Base-by-base conservation (phyloP, 1,139 yeast species). In the Geotrichum siamense region DNA sequence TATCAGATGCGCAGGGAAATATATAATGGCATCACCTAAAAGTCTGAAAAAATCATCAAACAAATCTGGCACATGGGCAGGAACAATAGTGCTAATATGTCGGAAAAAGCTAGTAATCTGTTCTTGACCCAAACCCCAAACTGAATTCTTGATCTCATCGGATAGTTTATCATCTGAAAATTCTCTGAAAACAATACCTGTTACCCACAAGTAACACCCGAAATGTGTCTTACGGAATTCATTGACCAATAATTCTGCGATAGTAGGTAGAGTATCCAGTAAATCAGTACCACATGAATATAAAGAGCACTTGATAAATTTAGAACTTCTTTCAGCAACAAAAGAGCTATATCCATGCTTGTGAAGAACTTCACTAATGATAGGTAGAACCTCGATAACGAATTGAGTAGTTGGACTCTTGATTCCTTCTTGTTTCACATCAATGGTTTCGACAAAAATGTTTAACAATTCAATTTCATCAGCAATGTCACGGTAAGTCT, bases 121-220 rank as follows among this genome's bases (percentile, higher is more conserved):
- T 22, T 69, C 65, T 39, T 66, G 58, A 8, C 74, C 68, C 56
- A 74, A 76, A 41, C 65, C 62, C 79, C 79, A 75, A 21, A 75
- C 70, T 3, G 75, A 68, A 12, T 61, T 62, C 45, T 67, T 65
- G 16, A 58, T 53, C 5, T 47, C 67, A 19, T 60, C 60, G 17
- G 64, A 64, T 60, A 75, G 69, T 25, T 72, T 63, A 39, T 64
- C 63, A 51, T 70, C 85, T 23, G 84, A 82, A 62, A 75, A 87
- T 51, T 84, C 93, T 49, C 86, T 76, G 43, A 89, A 76, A 25
- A 86, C 68, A 3, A 84, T 74, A 3, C 96, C 96, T 2, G 94
- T 81, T 15, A 85, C 93, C 93, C 95, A 89, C 48, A 89, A 67
- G 59, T 82, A 89, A 60, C 95, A 84, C 2, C 96, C 96, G 57